Evolutionary conservation across 129 eudicot genomes (phyloP).

Genomic region (Lonicera japonica): DNA sequence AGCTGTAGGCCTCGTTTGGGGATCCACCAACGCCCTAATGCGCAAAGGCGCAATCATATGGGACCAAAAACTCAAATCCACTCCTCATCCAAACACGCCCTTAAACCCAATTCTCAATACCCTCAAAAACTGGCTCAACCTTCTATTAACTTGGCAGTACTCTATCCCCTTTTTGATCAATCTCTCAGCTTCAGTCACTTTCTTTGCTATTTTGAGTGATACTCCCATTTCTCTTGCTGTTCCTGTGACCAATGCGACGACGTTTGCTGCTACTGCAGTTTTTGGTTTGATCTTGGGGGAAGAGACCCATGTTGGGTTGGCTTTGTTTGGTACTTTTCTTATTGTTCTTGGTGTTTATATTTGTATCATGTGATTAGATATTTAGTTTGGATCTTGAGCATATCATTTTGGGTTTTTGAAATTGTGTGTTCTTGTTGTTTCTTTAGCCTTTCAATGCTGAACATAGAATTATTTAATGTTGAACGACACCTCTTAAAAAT

Average conservation of each 20-base stretch:
- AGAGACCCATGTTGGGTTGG: slow-evolving; percentile 50
- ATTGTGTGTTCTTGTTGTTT: too few species aligned
- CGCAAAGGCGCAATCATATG: slow-evolving; percentile 74
- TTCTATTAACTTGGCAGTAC: slow-evolving; percentile 79
- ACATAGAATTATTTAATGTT: too few species aligned
- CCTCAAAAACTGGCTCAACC: slow-evolving; percentile 58
- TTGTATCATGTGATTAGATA: slow-evolving; percentile 47
- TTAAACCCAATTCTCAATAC: slow-evolving; percentile 35
- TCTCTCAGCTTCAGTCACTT: slow-evolving; percentile 78
- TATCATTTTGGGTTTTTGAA: too few species aligned
- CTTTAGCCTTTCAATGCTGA: too few species aligned
- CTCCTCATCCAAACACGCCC: slow-evolving; percentile 34
- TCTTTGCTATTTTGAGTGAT: slow-evolving; percentile 57
- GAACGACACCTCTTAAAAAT: too few species aligned
- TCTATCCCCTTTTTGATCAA: slow-evolving; percentile 70
- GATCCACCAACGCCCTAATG: slow-evolving; percentile 89
- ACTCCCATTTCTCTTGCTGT: slow-evolving; percentile 86
- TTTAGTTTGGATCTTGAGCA: too few species aligned
- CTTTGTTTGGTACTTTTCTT: slow-evolving; percentile 71
- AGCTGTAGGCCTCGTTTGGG: slow-evolving; percentile 92
- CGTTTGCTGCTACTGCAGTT: slow-evolving; percentile 97
- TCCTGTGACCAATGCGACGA: slow-evolving; percentile 94
- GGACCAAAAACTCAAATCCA: slow-evolving; percentile 46
- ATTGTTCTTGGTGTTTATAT: slow-evolving; percentile 81
- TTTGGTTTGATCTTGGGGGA: slow-evolving; percentile 81